Evolutionary conservation across 2,329 filamentous ascomycete genomes (phyloP).

Genomic region (Hypoxylon rubiginosum): DNA sequence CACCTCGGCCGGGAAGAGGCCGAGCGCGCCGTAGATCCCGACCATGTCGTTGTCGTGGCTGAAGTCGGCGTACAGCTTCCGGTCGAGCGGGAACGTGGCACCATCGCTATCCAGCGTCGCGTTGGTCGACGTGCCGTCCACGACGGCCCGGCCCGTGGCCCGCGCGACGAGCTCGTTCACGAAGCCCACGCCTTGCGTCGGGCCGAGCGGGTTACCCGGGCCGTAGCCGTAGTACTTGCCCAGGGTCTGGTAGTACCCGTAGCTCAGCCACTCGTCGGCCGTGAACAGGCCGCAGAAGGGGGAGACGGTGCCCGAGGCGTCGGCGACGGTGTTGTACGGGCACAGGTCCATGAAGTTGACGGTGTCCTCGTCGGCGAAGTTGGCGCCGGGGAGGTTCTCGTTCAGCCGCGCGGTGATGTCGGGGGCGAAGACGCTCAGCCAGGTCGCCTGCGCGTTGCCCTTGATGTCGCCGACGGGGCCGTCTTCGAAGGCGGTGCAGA

Average conservation of each 20-base stretch:
- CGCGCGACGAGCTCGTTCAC: slow-evolving; percentile 89
- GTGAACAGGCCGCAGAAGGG: slow-evolving; percentile 84
- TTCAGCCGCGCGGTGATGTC: slow-evolving; percentile 79
- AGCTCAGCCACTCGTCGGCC: slow-evolving; percentile 78
- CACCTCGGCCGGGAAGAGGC: slow-evolving; percentile 74
- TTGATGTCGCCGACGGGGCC: slow-evolving; percentile 62
- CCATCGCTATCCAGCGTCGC: slow-evolving; percentile 77
- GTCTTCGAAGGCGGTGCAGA: slow-evolving; percentile 78
- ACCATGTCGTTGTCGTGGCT: slow-evolving; percentile 92
- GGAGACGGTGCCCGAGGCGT: slow-evolving; percentile 69
- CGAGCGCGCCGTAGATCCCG: slow-evolving; percentile 80
- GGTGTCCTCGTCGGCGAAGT: slow-evolving; percentile 72
- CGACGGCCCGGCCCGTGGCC: slow-evolving; percentile 77
- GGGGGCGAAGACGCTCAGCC: slow-evolving; percentile 73
- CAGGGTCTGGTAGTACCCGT: slow-evolving; percentile 84
- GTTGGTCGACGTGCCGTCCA: slow-evolving; percentile 82
- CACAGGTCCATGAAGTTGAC: slow-evolving; percentile 89
- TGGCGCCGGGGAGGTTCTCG: slow-evolving; percentile 74
- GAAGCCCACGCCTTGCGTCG: slow-evolving; percentile 89
- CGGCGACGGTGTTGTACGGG: slow-evolving; percentile 82
- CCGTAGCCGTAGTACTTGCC: slow-evolving; percentile 89
- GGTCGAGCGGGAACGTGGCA: slow-evolving; percentile 79
- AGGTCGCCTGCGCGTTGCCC: slow-evolving; percentile 67
- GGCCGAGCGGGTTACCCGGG: slow-evolving; percentile 80
- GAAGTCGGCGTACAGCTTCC: slow-evolving; percentile 85